Evolutionary conservation across 2,329 filamentous ascomycete genomes (phyloP).

Genomic region (Macrophomina pseudophaseolina): DNA sequence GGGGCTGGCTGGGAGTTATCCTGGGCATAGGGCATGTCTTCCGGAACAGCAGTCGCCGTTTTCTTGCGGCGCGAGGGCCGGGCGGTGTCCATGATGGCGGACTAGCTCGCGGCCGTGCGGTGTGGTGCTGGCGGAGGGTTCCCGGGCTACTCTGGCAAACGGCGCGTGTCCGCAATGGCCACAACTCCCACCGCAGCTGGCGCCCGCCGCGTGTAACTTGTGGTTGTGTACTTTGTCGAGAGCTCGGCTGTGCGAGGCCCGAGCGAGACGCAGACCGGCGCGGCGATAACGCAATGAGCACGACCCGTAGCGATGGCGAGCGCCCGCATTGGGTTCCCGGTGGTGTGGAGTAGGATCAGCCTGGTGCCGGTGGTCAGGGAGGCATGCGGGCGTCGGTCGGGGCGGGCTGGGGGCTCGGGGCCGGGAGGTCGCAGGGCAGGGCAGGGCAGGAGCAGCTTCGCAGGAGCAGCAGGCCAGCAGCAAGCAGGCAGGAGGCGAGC

Average conservation of each 20-base stretch:
- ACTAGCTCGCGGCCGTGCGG: conserved; percentile 22
- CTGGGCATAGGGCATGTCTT: conserved; percentile 21
- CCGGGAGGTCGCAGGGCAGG: conserved; percentile 12
- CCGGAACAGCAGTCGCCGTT: conserved; percentile 20
- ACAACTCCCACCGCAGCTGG: conserved; percentile 2
- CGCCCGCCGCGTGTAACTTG: conserved; percentile 26
- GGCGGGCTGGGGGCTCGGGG: conserved; percentile 3
- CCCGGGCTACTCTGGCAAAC: conserved; percentile 9
- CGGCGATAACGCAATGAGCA: conserved; percentile 23
- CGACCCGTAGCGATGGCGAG: conserved; percentile 21
- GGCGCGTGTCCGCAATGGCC: background rate
- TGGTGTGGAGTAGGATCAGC: conserved; percentile 12
- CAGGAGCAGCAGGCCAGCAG: background rate
- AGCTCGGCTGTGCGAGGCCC: conserved; percentile 25
- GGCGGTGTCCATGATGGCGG: conserved; percentile 25
- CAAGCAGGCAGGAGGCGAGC: conserved; percentile 11
- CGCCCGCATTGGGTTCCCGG: conserved; percentile 20
- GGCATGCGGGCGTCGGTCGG: conserved; percentile 22
- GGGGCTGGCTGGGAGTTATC: conserved; percentile 12
- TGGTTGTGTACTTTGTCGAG: conserved; percentile 23
- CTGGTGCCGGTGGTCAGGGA: conserved; percentile 21
- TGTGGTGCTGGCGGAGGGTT: conserved; percentile 6
- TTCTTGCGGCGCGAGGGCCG: conserved; percentile 26
- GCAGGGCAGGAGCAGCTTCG: conserved; percentile 11
- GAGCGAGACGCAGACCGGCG: conserved; percentile 21